phyloP scores from a whole-genome alignment of 2,329 filamentous ascomycete genomes.

The Alternaria sp. region DNA sequence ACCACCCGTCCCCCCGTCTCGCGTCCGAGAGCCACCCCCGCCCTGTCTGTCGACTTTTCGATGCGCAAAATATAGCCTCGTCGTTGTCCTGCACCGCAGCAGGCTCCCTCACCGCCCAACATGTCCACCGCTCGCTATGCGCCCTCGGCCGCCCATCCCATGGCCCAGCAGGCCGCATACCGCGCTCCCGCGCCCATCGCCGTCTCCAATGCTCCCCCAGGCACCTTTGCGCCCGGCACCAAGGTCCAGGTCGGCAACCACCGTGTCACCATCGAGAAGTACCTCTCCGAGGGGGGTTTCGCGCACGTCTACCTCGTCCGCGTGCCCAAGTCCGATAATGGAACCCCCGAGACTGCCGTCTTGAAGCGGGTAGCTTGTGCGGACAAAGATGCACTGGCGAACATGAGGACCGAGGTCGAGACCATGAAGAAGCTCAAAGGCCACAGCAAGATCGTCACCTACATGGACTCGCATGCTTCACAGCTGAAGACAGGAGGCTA shows the following conservation, averaged over 20 bases:
- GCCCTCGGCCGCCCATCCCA: conserved; percentile 40
- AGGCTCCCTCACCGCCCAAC: conserved; percentile 41
- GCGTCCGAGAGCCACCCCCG: conserved; percentile 7
- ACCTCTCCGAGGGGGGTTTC: conserved; percentile 97
- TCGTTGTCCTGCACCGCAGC: conserved; percentile 41
- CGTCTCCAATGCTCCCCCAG: conserved; percentile 55
- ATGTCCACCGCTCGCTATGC: conserved; percentile 51
- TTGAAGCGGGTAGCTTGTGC: conserved; percentile 95
- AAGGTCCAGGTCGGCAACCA: conserved; percentile 96
- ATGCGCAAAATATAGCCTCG: conserved; percentile 42
- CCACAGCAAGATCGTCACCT: conserved; percentile 93
- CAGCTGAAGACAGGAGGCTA: conserved; percentile 92
- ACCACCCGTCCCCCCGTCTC: conserved; percentile 17
- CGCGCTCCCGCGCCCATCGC: conserved; percentile 38
- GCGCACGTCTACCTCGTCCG: conserved; percentile 98
- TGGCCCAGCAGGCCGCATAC: conserved; percentile 47
- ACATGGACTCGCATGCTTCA: conserved; percentile 97
- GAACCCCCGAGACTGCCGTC: conserved; percentile 81
- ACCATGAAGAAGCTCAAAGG: conserved; percentile 99
- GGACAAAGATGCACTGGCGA: conserved; percentile 90
- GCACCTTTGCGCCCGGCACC: conserved; percentile 90
- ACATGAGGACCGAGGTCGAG: conserved; percentile 98
- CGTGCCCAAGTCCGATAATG: conserved; percentile 72
- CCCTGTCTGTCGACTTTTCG: conserved; percentile 21
- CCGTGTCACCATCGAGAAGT: conserved; percentile 92